Base-by-base conservation (phyloP, 2,329 filamentous ascomycete species). In the Aspergillus udagawae region DNA sequence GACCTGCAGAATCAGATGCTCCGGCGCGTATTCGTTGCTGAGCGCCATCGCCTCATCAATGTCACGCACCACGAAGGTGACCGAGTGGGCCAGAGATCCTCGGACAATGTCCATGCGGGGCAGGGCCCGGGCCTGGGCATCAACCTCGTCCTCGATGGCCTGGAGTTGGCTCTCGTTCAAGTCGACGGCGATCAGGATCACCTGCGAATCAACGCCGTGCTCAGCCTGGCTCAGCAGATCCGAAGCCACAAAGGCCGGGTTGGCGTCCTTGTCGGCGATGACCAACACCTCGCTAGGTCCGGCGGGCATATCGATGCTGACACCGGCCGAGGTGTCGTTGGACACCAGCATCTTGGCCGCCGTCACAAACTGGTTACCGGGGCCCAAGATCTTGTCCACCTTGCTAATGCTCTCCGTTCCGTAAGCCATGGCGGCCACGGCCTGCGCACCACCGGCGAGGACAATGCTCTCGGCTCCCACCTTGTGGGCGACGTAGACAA, bases 261-360 rank as follows among this genome's bases (percentile, higher is more conserved):
- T 93, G 51, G 94, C 86, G 52, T 87, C 83, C 73, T 87, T 85
- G 77, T 99, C 94, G 29, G 94, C 94, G 52, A 99, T 83, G 56
- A 99, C 94, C n/a, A 99, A 84, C 3, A 99, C 92, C 74, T 99
- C 94, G 38, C 92, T 96, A 0, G 94, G 94, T 0, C 94, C 94
- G 38, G 94, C 94, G 10, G 94, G 94, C 94, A 99, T 99, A 72
- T 99, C 94, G 68, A 99, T 99, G 75, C 91, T 88, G 44, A 97
- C 92, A 23, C 91, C 90, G 12, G 94, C 94, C 59, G 92, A 95
- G 48, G 94, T 97, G 73, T 99, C 94, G 75, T 99, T 99, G 75
- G 89, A 91, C 47, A 99, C 94, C 67, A 92, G 83, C 94, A 99
- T 99, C 84, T 99, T 99, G 53, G 91, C 94, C 0, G 94, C 94